These are phyloP conservation scores for Melocanna baccifera DNA, from an alignment of 176 grass and related monocot species.

Conservation along the genomic window DNA sequence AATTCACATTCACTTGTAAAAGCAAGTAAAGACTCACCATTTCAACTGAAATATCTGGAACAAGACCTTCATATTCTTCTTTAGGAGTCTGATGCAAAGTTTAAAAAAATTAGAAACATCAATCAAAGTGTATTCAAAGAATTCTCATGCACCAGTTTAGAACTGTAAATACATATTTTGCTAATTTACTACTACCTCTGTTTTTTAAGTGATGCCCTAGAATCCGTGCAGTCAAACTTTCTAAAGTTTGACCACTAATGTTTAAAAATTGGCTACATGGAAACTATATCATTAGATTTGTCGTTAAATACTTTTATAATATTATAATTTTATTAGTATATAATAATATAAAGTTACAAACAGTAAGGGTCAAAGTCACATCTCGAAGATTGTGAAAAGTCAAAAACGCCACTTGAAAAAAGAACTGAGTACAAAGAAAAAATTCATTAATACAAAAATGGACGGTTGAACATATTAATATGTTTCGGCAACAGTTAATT, in stretches of 20 bases:
- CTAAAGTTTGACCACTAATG: too few species aligned
- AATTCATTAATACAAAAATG: neutral
- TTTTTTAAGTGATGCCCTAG: too few species aligned
- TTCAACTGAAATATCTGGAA: conserved; percentile 27
- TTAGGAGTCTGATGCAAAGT: conserved; percentile 28
- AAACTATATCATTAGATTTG: too few species aligned
- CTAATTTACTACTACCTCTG: neutral
- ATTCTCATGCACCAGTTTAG: neutral
- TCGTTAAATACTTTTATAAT: too few species aligned
- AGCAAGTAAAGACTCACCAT: conserved; percentile 29
- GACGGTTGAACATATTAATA: neutral
- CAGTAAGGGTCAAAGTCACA: too few species aligned
- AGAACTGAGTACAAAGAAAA: neutral
- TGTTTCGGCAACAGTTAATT: neutral
- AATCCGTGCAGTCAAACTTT: too few species aligned
- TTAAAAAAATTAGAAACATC: conserved; percentile 1
- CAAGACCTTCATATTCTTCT: conserved; percentile 46
- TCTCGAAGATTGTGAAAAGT: too few species aligned
- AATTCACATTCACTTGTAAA: neutral
- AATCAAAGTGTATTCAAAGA: conserved; percentile 9
- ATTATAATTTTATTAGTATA: too few species aligned
- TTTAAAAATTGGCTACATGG: too few species aligned
- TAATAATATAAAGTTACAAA: too few species aligned
- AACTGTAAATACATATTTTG: neutral
- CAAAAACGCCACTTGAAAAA: too few species aligned